Percentiles rank a stretch among this genome's conserved stretches.
These are phyloP conservation scores for Clavispora santaluciae DNA, from an alignment of 805 yeast genomes.

Conservation along the genomic window DNA sequence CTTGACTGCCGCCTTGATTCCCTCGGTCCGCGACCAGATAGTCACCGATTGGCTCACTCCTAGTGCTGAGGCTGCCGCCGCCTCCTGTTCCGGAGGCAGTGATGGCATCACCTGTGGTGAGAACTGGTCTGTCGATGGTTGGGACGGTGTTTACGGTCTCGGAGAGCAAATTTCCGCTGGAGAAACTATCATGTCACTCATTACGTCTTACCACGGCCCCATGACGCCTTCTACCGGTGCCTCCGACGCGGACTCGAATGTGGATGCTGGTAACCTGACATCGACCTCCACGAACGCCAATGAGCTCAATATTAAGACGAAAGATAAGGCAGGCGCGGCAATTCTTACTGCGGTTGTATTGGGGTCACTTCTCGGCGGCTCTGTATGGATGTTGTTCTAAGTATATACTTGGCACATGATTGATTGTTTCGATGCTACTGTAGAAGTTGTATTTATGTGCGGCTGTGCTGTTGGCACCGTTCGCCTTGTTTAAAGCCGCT, in stretches of 20 bases:
- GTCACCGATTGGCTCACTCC: constrained; percentile 18
- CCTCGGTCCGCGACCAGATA: constrained; percentile 42
- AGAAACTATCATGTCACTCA: constrained; percentile 44
- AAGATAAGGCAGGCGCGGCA: constrained; percentile 79
- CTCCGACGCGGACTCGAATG: constrained; percentile 14
- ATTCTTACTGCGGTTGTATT: constrained; percentile 73
- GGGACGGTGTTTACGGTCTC: constrained; percentile 66
- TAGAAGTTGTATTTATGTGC: no score
- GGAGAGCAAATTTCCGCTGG: constrained; percentile 79
- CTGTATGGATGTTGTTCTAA: constrained; percentile 73
- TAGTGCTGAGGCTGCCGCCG: constrained; percentile 66
- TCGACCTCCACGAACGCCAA: constrained; percentile 30
- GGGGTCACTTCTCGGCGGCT: constrained; percentile 55
- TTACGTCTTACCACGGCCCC: constrained; percentile 21
- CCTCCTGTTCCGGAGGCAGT: constrained; percentile 68
- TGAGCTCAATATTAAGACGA: constrained; percentile 45
- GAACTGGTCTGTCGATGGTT: constrained; percentile 54
- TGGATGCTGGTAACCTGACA: constrained; percentile 26
- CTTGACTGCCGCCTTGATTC: constrained; percentile 50
- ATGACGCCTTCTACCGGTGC: constrained; percentile 17
- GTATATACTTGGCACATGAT: no score
- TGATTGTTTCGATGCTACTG: no score
- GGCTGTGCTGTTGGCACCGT: not conserved
- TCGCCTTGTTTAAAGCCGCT: no score
- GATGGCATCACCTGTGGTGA: constrained; percentile 85